phyloP scores from a whole-genome alignment of 169 alveolate genomes.

The Cytauxzoon felis region DNA sequence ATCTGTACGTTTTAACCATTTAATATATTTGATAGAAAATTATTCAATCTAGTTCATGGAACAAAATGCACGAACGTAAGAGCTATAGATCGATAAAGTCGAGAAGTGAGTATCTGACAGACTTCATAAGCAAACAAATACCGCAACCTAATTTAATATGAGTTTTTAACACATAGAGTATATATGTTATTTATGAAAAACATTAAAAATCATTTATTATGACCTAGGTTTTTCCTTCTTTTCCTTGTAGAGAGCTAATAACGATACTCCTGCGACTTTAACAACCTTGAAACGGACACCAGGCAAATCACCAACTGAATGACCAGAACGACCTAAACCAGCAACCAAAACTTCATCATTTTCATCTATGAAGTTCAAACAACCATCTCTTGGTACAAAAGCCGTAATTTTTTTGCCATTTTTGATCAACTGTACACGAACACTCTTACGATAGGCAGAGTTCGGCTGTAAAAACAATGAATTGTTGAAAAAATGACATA shows the following conservation, averaged over 20 bases:
- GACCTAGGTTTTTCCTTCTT: slow-evolving; percentile 96
- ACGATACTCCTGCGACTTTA: slow-evolving; percentile 94
- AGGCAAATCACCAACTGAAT: slow-evolving; percentile 99
- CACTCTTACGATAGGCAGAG: slow-evolving; percentile 99
- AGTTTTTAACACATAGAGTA: not conserved
- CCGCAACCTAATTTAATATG: not conserved
- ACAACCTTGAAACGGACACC: slow-evolving; percentile 99
- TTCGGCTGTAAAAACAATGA: slow-evolving; percentile 87
- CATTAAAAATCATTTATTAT: slow-evolving; percentile 38
- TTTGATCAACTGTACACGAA: slow-evolving; percentile 97
- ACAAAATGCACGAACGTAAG: not conserved
- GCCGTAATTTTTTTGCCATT: slow-evolving; percentile 99
- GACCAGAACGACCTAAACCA: slow-evolving; percentile 99
- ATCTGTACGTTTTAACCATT: not conserved
- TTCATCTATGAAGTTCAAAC: slow-evolving; percentile 98
- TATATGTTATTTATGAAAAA: not conserved
- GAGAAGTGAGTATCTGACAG: not conserved
- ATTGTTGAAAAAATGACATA: not conserved
- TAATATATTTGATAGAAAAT: no score
- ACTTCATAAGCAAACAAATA: not conserved
- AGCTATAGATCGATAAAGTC: not conserved
- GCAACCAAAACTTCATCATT: slow-evolving; percentile 99
- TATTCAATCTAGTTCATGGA: not conserved
- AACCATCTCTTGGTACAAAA: slow-evolving; percentile 99
- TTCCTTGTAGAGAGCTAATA: slow-evolving; percentile 93